Evolutionary conservation across 208 protist genomes (phyloP).

Genomic region (Leishmania braziliensis): DNA sequence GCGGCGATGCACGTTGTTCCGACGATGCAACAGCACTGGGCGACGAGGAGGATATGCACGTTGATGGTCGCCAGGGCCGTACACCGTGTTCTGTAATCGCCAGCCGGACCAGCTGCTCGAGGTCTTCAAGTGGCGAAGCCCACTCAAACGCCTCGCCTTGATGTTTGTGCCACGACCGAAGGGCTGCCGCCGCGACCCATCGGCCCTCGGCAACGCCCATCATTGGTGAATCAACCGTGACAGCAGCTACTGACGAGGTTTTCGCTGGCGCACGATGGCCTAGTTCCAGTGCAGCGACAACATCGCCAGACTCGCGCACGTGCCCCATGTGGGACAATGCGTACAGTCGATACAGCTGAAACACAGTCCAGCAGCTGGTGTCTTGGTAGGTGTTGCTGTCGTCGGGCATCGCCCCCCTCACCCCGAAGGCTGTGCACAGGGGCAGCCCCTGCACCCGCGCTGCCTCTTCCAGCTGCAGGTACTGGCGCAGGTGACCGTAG

Average conservation of each 20-base stretch:
- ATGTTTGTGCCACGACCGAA: conserved; percentile 28
- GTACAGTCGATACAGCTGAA: conserved; percentile 32
- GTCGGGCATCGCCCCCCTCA: neutral
- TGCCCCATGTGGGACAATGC: conserved; percentile 28
- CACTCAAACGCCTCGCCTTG: neutral
- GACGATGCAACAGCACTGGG: neutral
- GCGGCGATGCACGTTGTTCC: neutral
- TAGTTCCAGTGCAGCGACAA: conserved; percentile 9
- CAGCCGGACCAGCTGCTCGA: conserved; percentile 7
- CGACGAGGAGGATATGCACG: neutral
- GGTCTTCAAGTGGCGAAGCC: neutral
- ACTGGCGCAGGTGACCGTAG: conserved; percentile 25
- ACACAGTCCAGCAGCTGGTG: conserved; percentile 7
- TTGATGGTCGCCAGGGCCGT: conserved; percentile 13
- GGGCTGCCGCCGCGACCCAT: conserved; percentile 10
- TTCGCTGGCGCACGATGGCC: neutral
- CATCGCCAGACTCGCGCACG: conserved; percentile 17
- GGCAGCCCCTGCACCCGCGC: conserved; percentile 19
- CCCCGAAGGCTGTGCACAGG: conserved; percentile 28
- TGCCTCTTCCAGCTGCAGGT: conserved; percentile 22
- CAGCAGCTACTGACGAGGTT: neutral
- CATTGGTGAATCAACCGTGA: neutral
- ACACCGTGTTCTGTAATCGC: conserved; percentile 22
- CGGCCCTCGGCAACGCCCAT: conserved; percentile 21
- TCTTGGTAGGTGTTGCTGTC: neutral